These are phyloP conservation scores for Geranium brycei DNA, from an alignment of 345 rosid species.

Conservation along the genomic window DNA sequence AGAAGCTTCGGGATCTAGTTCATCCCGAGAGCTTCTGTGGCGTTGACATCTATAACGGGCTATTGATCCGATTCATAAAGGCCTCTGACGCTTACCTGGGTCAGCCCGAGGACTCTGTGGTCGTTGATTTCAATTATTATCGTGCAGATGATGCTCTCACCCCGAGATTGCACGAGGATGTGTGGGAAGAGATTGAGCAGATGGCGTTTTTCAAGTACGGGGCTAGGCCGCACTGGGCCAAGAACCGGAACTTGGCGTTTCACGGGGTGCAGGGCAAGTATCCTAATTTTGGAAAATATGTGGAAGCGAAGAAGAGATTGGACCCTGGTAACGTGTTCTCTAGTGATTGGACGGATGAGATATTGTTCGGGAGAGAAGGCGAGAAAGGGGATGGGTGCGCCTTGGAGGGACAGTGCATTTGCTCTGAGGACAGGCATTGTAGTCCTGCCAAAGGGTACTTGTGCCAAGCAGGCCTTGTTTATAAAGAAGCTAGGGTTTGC, in stretches of 20 bases:
- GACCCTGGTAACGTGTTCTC: conserved; percentile 63
- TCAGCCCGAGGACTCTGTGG: conserved; percentile 65
- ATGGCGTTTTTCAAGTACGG: conserved; percentile 64
- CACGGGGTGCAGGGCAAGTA: conserved; percentile 44
- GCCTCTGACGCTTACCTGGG: conserved; percentile 67
- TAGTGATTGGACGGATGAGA: conserved; percentile 68
- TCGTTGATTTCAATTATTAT: conserved; percentile 70
- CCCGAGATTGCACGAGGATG: conserved; percentile 61
- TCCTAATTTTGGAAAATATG: conserved; percentile 28
- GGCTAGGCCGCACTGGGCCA: conserved; percentile 88
- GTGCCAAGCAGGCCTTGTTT: conserved; percentile 53
- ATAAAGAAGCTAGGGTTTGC: conserved; percentile 61
- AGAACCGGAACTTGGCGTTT: conserved; percentile 66
- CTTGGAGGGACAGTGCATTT: conserved; percentile 70
- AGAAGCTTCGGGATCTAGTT: conserved; percentile 43
- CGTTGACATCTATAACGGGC: conserved; percentile 53
- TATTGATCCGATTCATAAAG: conserved; percentile 61
- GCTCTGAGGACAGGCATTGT: conserved; percentile 67
- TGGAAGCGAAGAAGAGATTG: conserved; percentile 44
- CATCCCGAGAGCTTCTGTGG: conserved; percentile 52
- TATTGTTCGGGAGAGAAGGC: conserved; percentile 34
- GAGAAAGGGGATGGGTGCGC: conserved; percentile 56
- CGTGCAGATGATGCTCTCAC: conserved; percentile 41
- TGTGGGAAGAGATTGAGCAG: conserved; percentile 85
- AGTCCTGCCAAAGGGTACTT: conserved; percentile 54